Evolutionary conservation across 352 stramenopile genomes (phyloP).

Genomic region (Pythium aristosporum): DNA sequence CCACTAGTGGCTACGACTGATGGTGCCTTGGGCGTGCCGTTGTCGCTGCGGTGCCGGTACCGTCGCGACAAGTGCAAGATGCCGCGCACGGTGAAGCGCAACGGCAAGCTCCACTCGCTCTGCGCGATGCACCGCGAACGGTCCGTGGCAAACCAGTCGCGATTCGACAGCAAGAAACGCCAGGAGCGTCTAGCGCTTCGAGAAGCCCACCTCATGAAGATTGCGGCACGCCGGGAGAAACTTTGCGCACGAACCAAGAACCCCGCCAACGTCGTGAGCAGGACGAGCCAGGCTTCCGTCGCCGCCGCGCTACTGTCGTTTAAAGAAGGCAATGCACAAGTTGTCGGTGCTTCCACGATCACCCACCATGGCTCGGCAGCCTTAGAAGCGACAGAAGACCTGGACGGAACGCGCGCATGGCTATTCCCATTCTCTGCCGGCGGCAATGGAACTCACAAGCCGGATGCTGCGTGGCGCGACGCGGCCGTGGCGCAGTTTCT

Average conservation of each 20-base stretch:
- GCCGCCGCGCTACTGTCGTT: not conserved
- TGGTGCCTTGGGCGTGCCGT: not conserved
- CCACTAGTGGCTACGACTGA: not conserved
- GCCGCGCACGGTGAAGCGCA: conserved; percentile 12
- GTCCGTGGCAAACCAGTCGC: conserved; percentile 18
- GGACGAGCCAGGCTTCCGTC: not conserved
- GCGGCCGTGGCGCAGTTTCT: conserved; percentile 11
- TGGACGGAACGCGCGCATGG: not conserved
- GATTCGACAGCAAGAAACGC: conserved; percentile 23
- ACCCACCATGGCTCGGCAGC: not conserved
- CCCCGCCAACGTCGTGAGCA: not conserved
- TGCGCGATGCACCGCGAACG: conserved; percentile 22
- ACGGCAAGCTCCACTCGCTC: conserved; percentile 25
- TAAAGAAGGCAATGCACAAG: not conserved
- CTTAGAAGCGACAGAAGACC: not conserved
- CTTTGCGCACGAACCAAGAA: not conserved
- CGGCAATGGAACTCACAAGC: not conserved
- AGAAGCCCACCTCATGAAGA: not conserved
- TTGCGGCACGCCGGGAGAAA: not conserved
- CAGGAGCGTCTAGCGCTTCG: not conserved
- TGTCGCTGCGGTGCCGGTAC: conserved; percentile 14
- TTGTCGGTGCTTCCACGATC: not conserved
- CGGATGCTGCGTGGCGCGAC: conserved; percentile 4
- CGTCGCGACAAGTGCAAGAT: conserved; percentile 3
- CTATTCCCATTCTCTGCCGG: not conserved